Base-by-base conservation (phyloP, 2,329 filamentous ascomycete genomes). In the Hypoxylon sp. region DNA sequence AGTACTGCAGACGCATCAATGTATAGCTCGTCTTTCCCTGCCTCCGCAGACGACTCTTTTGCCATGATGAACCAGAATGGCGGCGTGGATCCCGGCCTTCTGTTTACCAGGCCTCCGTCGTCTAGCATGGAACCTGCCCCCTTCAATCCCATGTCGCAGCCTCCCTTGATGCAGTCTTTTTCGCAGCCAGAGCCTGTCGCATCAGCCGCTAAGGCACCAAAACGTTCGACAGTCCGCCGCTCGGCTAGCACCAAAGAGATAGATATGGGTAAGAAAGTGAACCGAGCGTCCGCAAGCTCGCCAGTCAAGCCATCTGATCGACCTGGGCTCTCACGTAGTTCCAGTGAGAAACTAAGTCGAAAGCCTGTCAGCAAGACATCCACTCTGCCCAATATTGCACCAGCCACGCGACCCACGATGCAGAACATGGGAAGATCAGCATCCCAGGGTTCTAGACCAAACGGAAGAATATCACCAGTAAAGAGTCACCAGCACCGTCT, bases 81-180 rank as follows among this genome's bases (percentile, higher is more conserved):
- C 6, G 85, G 82, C n/a, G 88, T 91, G 5, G 83, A 91, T 71
- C 89, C 89, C 1, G 88, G 86, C 6, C 79, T 91, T 14, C 78
- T 91, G 6, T 87, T 88, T 74, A 86, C 85, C 69, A 82, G 83
- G 10, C 84, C 86, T 25, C 82, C 82, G 11, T 85, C 85, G 20
- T 83, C 85, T 2, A 75, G 77, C 59, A 82, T 86, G 79, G 82
- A 85, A 44, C 67, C 77, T 14, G 75, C 81, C 25, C 76, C 76
- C 51, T 82, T 77, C 70, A 64, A 79, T 76, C 73, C 77, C 66
- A 68, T 75, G 73, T 56, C 75, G 69, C 59, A 79, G 61, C 62
- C 75, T 37, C 69, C 76, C 11, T 62, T 75, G 25, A 71, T 76
- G 61, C 76, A 78, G 17, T 69, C 75, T 5, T 71, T 79, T 54